Evolutionary conservation across 1,284 basidiomycete genomes (phyloP).

Genomic region (Porphyrellus sp.): DNA sequence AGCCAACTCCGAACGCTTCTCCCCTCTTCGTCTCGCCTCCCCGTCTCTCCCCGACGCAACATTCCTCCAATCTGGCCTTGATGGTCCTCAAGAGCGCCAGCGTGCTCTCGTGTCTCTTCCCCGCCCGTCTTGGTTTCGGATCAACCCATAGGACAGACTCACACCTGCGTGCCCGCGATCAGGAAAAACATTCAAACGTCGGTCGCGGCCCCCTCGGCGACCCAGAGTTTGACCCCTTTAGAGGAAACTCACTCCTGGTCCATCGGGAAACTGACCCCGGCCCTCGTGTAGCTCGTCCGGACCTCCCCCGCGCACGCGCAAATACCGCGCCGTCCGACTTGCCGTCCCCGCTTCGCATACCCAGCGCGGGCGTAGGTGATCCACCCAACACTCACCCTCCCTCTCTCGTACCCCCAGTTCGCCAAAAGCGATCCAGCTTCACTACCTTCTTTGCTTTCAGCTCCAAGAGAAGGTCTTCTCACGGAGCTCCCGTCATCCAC

Average conservation of each 20-base stretch:
- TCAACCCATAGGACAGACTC: conserved; percentile 7
- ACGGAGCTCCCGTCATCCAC: conserved; percentile 11
- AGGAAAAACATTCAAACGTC: conserved; percentile 23
- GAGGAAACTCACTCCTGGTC: conserved; percentile 28
- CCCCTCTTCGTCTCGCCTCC: not conserved
- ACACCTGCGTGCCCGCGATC: conserved; percentile 1
- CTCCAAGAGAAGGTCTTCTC: conserved; percentile 20
- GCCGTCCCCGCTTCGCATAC: conserved; percentile 40
- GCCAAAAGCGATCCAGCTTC: conserved; percentile 44
- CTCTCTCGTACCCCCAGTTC: conserved; percentile 15
- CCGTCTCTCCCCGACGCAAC: not conserved
- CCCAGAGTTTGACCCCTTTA: conserved; percentile 33
- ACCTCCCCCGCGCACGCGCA: conserved; percentile 8
- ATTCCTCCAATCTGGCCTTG: conserved; percentile 6
- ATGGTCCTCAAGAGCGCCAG: conserved; percentile 30
- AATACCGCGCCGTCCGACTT: conserved; percentile 29
- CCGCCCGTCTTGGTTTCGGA: conserved; percentile 25
- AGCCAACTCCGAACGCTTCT: not conserved
- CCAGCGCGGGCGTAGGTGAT: conserved; percentile 56
- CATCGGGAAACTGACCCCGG: not conserved
- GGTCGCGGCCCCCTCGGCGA: conserved; percentile 49
- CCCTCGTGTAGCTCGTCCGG: conserved; percentile 5
- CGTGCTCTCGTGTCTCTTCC: conserved; percentile 28
- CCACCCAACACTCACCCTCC: conserved; percentile 46
- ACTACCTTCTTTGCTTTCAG: conserved; percentile 40